Evolutionary conservation across 129 eudicot genomes (phyloP), one percentile per base, ranked within the genome.

Genomic region (Arctium lappa): DNA sequence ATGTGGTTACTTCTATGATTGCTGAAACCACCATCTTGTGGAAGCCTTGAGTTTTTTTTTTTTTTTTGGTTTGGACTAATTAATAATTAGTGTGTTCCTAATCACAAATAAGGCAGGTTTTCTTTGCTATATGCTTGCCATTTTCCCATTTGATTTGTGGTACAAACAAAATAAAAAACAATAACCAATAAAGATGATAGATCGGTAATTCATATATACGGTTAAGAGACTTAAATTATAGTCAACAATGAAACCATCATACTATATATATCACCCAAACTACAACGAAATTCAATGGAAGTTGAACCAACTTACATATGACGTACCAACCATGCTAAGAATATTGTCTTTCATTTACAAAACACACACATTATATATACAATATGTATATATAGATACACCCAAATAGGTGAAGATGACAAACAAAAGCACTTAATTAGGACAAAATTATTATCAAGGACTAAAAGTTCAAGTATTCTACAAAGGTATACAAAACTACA

Each of bases 1-100:
- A 83, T 63, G 82, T 83, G 50, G 89, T 87, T 69, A 87, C 89
- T 62, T 80, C 89, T 56, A 83, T 87, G 89, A 83, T 87, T 53
- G 87, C 73, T 2, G 87, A 87, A 78, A 87, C 89, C 76, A 83
- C 89, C 73, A 79, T 87, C 81, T 40, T 87, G 40, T 81, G 83
- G 89, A 83, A 83, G 63, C 87, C 87, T 56, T 84, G 72, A 83
- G 46, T 48, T 29, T 50, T 53, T 77, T 44, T 16, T 22, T 69
- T 22, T 22, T 22, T 22, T 22, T 22, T 22, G 27, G 72, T 71
- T 38, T 82, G 77, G 76, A 76, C 22, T 76, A 38, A 34, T 33
- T 33, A 33, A 33, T 80, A 77, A 48, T 31, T 5, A 8, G 31
- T 16, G 4, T 60, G 6, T n/a, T 44, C 18, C 16, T 69, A 29